Evolutionary conservation across 306 rosid genomes (phyloP).

Genomic region (Fragaria nilgerrensis): DNA sequence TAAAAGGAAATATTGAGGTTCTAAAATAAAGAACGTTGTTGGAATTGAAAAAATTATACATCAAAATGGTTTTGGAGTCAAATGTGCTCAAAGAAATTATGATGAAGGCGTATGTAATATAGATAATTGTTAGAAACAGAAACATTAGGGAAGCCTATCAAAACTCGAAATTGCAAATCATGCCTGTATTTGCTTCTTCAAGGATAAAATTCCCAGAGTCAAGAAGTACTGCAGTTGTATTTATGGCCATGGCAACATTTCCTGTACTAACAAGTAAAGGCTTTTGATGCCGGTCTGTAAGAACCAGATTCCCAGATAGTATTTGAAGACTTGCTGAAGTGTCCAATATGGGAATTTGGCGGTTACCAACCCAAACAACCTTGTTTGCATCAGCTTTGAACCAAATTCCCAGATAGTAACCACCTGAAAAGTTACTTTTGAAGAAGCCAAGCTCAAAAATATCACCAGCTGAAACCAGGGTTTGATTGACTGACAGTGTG

Average conservation of each 20-base stretch:
- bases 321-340: neutral
- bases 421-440: neutral
- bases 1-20: neutral
- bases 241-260: neutral
- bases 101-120: neutral
- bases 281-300: neutral
- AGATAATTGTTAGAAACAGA: neutral
- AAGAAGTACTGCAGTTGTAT: conserved; percentile 12
- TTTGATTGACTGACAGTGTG: neutral
- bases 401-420: conserved; percentile 3
- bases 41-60: neutral
- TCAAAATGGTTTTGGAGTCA: neutral
- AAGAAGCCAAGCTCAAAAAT: conserved; percentile 18
- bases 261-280: neutral
- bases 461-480: neutral
- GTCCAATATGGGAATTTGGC: neutral
- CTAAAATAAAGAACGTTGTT: neutral
- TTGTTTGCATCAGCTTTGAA: neutral
- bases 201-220: conserved; percentile 12
- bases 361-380: conserved; percentile 14
- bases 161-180: neutral
- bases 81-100: neutral
- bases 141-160: neutral
- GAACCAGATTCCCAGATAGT: conserved; percentile 9
- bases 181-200: neutral